Percentiles rank a stretch among this genome's conserved stretches.
Conservation (phyloP, 1,284 basidiomycete genomes). For the Ceratobasidium sp. region DNA sequence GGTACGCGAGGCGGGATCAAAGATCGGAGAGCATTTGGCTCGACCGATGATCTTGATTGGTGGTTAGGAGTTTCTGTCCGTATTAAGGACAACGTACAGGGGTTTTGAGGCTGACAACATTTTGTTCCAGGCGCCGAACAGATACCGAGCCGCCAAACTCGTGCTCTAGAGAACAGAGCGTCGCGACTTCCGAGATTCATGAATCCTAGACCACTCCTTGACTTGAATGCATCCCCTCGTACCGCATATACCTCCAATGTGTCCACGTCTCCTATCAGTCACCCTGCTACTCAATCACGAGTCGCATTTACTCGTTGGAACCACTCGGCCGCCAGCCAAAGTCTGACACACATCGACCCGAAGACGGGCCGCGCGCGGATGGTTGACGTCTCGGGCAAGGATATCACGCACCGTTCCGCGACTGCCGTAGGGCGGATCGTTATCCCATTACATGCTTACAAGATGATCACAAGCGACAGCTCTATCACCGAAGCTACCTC, state of each 20-base stretch:
- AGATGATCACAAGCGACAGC: slow-evolving; percentile 64
- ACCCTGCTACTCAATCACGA: background rate
- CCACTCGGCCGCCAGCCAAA: slow-evolving; percentile 43
- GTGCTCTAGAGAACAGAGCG: background rate
- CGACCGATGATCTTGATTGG: slow-evolving; percentile 92
- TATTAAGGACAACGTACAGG: background rate
- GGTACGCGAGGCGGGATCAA: slow-evolving; percentile 29
- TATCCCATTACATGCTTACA: slow-evolving; percentile 72
- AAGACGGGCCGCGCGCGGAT: slow-evolving; percentile 73
- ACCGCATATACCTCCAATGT: slow-evolving; percentile 12
- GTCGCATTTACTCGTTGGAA: slow-evolving; percentile 5
- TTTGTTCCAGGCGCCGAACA: background rate
- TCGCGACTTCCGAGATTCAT: background rate
- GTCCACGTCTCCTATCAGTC: background rate
- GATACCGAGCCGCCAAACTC: background rate
- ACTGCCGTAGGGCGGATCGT: slow-evolving; percentile 82
- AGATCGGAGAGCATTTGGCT: slow-evolving; percentile 46
- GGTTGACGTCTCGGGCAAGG: slow-evolving; percentile 81
- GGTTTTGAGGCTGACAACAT: background rate
- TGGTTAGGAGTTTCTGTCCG: slow-evolving; percentile 52
- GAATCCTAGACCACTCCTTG: background rate
- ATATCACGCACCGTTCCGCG: slow-evolving; percentile 72
- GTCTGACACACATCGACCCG: slow-evolving; percentile 76
- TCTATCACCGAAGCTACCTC: slow-evolving; percentile 3
- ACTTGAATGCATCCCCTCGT: background rate